Conservation (phyloP, 352 stramenopile species). For the Phytophthora megakarya region DNA sequence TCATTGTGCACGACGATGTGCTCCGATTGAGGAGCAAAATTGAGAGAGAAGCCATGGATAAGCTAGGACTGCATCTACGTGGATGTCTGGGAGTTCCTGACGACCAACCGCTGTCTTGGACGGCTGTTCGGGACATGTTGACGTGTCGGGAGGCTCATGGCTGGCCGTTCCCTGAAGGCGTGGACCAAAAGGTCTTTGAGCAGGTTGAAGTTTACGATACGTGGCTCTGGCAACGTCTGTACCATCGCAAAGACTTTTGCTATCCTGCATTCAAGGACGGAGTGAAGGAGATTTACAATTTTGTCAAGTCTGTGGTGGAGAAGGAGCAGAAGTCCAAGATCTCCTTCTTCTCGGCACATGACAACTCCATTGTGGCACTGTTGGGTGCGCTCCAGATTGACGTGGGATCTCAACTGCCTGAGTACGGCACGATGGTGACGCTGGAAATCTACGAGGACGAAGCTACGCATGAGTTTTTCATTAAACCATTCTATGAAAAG, state of each 20-base stretch:
- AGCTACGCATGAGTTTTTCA: constrained; percentile 48
- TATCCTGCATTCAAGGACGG: constrained; percentile 66
- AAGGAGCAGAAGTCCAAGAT: constrained; percentile 49
- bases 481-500: constrained; percentile 70
- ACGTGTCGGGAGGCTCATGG: constrained; percentile 68
- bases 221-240: constrained; percentile 85
- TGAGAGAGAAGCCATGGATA: constrained; percentile 42
- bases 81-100: constrained; percentile 51
- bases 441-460: constrained; percentile 74
- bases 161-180: constrained; percentile 66
- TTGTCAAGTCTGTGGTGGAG: constrained; percentile 52
- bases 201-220: constrained; percentile 71
- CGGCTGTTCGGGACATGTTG: constrained; percentile 68
- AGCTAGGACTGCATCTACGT: constrained; percentile 43
- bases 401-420: constrained; percentile 54
- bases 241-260: constrained; percentile 64
- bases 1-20: constrained; percentile 66
- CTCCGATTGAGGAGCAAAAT: constrained; percentile 26
- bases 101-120: constrained; percentile 68
- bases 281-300: constrained; percentile 60
- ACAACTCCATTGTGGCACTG: constrained; percentile 86
- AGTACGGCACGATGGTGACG: constrained; percentile 72
- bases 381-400: constrained; percentile 72
- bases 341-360: constrained; percentile 85
- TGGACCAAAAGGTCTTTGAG: constrained; percentile 63